Evolutionary conservation across 306 rosid genomes (phyloP).

Genomic region (Rosa lucieae): DNA sequence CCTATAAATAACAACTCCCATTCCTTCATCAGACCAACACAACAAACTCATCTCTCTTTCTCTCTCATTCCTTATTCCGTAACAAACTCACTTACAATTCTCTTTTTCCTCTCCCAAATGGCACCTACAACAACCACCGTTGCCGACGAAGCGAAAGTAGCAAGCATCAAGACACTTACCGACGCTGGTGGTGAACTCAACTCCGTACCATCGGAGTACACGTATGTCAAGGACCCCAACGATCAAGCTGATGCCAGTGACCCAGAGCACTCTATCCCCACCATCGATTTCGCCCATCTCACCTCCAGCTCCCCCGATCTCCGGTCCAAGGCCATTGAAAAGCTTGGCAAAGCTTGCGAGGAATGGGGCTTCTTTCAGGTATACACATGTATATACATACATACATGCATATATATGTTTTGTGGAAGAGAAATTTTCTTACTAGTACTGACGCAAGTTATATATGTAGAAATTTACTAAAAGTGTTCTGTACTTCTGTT

Average conservation of each 20-base stretch:
- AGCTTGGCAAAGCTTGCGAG: slow-evolving; percentile 34
- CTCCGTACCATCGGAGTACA: slow-evolving; percentile 40
- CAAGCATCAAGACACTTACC: slow-evolving; percentile 42
- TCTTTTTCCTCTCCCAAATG: neutral
- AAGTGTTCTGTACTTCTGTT: neutral
- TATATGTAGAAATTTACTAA: neutral
- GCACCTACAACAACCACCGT: neutral
- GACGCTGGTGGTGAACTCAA: neutral
- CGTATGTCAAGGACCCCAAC: slow-evolving; percentile 23
- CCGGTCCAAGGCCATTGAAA: slow-evolving; percentile 26
- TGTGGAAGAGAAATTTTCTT: too few relatives aligned
- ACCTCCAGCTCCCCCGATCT: slow-evolving; percentile 13
- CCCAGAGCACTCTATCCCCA: slow-evolving; percentile 33
- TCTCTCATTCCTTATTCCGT: neutral
- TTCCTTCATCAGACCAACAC: neutral
- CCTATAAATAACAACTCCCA: neutral
- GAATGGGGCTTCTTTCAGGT: slow-evolving; percentile 40
- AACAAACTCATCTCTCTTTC: neutral
- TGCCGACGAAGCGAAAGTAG: slow-evolving; percentile 5
- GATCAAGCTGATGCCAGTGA: slow-evolving; percentile 33
- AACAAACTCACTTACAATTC: neutral
- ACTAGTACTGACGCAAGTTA: neutral
- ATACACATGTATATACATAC: too few relatives aligned
- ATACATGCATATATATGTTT: neutral
- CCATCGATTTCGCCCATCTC: slow-evolving; percentile 36